Evolutionary conservation across 2,329 filamentous ascomycete genomes (phyloP), one percentile per base, ranked within the genome.

Genomic region (Cercospora beticola): DNA sequence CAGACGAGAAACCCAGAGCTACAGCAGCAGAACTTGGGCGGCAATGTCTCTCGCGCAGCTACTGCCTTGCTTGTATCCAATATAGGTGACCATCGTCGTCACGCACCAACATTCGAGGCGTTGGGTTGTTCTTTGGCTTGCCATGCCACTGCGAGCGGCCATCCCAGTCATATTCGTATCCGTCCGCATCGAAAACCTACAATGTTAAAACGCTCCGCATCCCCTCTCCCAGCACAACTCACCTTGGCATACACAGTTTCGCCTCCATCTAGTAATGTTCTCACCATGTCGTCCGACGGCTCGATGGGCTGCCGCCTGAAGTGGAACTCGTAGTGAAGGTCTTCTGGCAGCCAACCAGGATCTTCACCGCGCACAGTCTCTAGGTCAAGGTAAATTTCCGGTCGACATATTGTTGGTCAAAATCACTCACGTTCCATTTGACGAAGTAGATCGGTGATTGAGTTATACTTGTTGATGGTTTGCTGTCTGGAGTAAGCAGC

Each of bases 111-210:
- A 16, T 28, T 56, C 23, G 14, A 26, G 49, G 49, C 14, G 16
- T 56, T 5, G 23, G 7, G 23, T 26, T 56, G 23, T n/a, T 28
- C 49, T 56, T n/a, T 26, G 23, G 49, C 49, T 56, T 56, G 23
- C 23, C 49, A 56, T 56, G 5, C 49, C 49, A 56, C 64, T n/a
- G 64, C 16, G 14, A 58, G 43, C 23, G 56, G 56, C 64, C 57
- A 14, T 66, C 57, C 64, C 36, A 61, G 9, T 61, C 56, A 12
- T 66, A 66, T 43, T 66, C 57, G 31, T 66, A 61, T 8, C 64
- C 64, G 26, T 62, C 36, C 21, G 14, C 28, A 28, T 67, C 31
- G 59, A 67, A 62, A 10, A 62, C 59, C 58, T 67, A 21, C 21
- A 43, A 46, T 28, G 16, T 40, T 12, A 40, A 63, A 10, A 30